Conservation (phyloP, 148 eudicot genomes). For the Bassia scoparia region DNA sequence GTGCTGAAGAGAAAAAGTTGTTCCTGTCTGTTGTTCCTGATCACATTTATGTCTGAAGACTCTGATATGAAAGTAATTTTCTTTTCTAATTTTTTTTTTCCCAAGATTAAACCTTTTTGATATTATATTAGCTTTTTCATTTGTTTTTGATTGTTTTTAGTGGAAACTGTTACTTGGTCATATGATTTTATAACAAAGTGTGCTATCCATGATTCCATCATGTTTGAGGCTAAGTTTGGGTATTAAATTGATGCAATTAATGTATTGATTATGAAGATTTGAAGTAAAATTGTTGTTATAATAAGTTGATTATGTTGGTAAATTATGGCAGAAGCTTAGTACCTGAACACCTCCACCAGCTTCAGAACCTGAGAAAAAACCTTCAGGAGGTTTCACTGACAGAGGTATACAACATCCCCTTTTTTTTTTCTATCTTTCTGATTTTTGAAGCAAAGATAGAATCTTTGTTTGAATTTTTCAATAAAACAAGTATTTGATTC, state of each 20-base stretch:
- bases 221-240: too few species aligned
- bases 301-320: background rate
- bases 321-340: conserved; percentile 33
- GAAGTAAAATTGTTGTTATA: background rate
- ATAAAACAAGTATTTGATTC: background rate
- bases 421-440: background rate
- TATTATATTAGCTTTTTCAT: background rate
- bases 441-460: background rate
- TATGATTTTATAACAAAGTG: too few species aligned
- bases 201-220: too few species aligned
- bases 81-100: background rate
- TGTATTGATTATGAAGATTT: background rate
- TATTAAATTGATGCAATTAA: background rate
- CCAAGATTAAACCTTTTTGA: background rate
- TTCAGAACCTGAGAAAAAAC: conserved; percentile 25
- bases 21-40: conserved; percentile 33
- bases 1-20: conserved; percentile 26
- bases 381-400: conserved; percentile 34
- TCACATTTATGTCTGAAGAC: conserved; percentile 11
- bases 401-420: conserved; percentile 31
- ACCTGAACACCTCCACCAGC: conserved; percentile 25
- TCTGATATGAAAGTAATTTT: conserved; percentile 19
- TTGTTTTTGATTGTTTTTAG: background rate
- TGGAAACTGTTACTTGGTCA: background rate
- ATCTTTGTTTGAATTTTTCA: background rate